Percentiles rank a stretch among this genome's conserved stretches.
phyloP scores from a whole-genome alignment of 306 rosid species.

The Sicyos baderoa region DNA sequence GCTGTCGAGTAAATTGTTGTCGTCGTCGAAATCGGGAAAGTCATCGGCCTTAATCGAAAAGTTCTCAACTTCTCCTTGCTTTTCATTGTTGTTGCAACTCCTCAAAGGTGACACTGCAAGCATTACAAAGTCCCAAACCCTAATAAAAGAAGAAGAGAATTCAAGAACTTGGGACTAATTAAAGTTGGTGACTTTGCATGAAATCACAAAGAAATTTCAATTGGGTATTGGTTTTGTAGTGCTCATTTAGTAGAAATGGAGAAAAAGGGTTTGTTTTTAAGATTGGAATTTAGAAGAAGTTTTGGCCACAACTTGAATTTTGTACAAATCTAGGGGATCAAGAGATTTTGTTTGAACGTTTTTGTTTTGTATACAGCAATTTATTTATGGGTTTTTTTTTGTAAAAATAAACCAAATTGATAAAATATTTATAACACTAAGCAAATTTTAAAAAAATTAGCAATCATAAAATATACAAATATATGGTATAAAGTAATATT shows the following conservation, averaged over 20 bases:
- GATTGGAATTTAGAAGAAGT: constrained; percentile 6
- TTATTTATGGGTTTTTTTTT: no score
- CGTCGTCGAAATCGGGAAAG: constrained; percentile 48
- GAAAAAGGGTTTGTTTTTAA: not conserved
- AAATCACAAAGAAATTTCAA: not conserved
- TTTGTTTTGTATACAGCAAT: constrained; percentile 35
- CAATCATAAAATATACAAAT: no score
- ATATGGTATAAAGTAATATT: no score
- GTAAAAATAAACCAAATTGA: no score
- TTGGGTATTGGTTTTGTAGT: not conserved
- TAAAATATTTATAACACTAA: no score
- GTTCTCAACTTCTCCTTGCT: constrained; percentile 47
- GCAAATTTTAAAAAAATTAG: no score
- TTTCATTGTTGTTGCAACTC: constrained; percentile 44
- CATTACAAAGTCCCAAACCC: constrained; percentile 33
- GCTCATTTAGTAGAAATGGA: no score
- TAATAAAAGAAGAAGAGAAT: no score
- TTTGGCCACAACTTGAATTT: constrained; percentile 44
- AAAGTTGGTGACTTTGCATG: not conserved
- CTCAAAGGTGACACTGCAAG: constrained; percentile 37
- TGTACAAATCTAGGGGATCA: no score
- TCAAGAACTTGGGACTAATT: no score
- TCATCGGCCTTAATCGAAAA: constrained; percentile 36
- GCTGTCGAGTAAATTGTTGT: constrained; percentile 45
- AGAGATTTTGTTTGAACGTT: constrained; percentile 42